Conservation (phyloP, 116 monocot genomes). For the Phalaenopsis hybrid region DNA sequence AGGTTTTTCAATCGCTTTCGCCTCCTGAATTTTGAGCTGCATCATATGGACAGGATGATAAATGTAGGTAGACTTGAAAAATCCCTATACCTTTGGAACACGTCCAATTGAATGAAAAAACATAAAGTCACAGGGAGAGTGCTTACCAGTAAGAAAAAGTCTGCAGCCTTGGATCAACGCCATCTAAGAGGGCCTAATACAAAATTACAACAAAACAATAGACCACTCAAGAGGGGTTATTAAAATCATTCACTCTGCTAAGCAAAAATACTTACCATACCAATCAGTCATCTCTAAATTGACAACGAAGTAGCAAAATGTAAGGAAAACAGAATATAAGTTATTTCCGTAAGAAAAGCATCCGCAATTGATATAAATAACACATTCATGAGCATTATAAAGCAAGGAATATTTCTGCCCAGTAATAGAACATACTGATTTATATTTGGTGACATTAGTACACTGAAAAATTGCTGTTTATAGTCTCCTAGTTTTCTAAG, state of each 20-base stretch:
- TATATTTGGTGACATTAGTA: not conserved
- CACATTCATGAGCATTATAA: not conserved
- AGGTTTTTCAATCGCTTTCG: slow-evolving; percentile 25
- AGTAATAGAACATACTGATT: not conserved
- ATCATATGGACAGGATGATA: slow-evolving; percentile 1
- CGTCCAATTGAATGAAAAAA: not conserved
- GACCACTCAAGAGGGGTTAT: not conserved
- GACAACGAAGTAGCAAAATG: not conserved
- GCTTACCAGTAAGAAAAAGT: slow-evolving; percentile 76
- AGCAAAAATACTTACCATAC: not conserved
- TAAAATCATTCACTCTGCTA: not conserved
- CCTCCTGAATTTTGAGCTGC: slow-evolving; percentile 52
- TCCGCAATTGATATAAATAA: not conserved
- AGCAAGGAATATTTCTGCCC: not conserved
- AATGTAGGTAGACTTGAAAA: not conserved
- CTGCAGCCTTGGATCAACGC: slow-evolving; percentile 85
- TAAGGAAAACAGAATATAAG: not conserved
- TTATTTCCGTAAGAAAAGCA: not conserved
- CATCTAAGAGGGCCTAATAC: slow-evolving; percentile 59
- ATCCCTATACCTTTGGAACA: not conserved
- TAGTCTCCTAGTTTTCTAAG: not conserved
- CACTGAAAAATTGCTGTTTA: not conserved
- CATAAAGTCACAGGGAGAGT: not conserved
- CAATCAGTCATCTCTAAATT: not conserved
- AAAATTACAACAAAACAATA: not conserved